Percentiles rank a stretch among this genome's conserved stretches.
Evolutionary conservation across 805 yeast species (phyloP).

Genomic region (Grigorovia transvaalensis): DNA sequence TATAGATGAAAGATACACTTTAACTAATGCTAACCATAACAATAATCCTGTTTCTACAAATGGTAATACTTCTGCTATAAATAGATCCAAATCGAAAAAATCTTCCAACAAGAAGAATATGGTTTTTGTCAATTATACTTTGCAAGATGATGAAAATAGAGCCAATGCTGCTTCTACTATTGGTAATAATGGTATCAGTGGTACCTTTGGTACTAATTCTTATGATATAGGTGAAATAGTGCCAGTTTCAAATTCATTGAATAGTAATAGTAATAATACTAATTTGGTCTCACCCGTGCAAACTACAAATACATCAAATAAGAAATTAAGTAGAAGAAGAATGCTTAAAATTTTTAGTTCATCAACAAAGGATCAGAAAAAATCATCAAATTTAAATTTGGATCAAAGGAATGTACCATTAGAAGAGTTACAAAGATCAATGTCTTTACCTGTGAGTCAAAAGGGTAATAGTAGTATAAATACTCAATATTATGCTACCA

Average conservation of each 20-base stretch:
- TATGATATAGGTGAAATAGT: neutral
- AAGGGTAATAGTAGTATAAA: neutral
- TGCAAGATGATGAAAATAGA: constrained; percentile 14
- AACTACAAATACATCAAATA: neutral
- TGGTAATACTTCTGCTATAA: neutral
- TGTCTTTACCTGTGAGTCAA: neutral
- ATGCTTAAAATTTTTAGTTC: constrained; percentile 26
- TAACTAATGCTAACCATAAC: constrained; percentile 7
- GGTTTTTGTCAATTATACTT: constrained; percentile 29
- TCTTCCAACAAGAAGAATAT: constrained; percentile 18
- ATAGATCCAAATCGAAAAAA: constrained; percentile 3
- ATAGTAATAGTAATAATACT: neutral
- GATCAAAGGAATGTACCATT: neutral
- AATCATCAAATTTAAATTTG: neutral
- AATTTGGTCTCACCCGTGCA: too few relatives aligned
- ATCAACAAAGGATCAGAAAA: neutral
- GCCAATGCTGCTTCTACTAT: neutral
- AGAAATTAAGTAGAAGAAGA: constrained; percentile 21
- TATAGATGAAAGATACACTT: constrained; percentile 14
- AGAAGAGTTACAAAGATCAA: constrained; percentile 3
- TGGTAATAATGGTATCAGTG: neutral
- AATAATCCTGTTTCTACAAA: constrained; percentile 2
- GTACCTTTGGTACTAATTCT: neutral
- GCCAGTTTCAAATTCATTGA: neutral
- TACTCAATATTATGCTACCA: too few relatives aligned